A percentile compares a stretch with the other conserved stretches of the same genome.
Conservation (phyloP, 345 rosid genomes). For the Boechera divaricarpa region DNA sequence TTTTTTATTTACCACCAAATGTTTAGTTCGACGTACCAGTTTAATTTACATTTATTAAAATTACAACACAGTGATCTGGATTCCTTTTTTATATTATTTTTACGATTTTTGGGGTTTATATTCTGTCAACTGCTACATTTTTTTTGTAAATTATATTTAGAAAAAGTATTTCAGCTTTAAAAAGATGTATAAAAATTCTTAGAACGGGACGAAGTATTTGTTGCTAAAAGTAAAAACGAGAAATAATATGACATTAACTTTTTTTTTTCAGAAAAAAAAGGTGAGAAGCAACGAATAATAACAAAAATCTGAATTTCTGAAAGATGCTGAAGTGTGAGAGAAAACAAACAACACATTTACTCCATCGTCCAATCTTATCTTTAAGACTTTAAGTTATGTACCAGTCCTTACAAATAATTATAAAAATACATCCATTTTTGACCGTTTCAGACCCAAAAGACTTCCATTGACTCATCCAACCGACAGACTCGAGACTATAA, state of each 20-base stretch:
- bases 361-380: conserved; percentile 41
- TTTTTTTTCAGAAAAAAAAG: neutral
- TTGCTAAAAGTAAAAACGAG: neutral
- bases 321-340: conserved; percentile 42
- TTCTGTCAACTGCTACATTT: neutral
- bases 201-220: neutral
- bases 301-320: conserved; percentile 16
- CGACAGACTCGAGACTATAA: conserved; percentile 2
- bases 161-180: neutral
- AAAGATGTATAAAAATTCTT: neutral
- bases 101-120: neutral
- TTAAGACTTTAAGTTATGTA: conserved; percentile 33
- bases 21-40: neutral
- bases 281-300: conserved; percentile 29
- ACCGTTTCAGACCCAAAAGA: conserved; percentile 25
- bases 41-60: neutral
- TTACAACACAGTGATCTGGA: neutral
- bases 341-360: conserved; percentile 36
- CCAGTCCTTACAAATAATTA: neutral
- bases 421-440: conserved; percentile 26
- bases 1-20: neutral
- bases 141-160: neutral
- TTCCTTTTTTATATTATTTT: neutral
- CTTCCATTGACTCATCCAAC: conserved; percentile 35
- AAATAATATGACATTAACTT: neutral